Evolutionary conservation across 306 rosid genomes (phyloP).

Genomic region (Fragaria iinumae): DNA sequence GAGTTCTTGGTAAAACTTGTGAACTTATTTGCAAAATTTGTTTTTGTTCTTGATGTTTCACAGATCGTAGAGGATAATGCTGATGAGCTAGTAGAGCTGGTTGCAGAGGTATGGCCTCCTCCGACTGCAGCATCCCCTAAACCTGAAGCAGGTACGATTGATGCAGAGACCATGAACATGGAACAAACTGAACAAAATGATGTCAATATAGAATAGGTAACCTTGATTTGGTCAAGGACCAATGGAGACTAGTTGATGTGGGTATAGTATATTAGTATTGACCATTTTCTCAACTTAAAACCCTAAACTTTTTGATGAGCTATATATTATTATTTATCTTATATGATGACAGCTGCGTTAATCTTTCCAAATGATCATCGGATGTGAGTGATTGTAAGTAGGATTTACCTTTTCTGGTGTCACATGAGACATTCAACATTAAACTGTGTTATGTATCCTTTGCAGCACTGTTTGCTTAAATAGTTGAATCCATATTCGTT

Average conservation of each 20-base stretch:
- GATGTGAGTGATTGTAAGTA: background rate
- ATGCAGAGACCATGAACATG: slow-evolving; percentile 21
- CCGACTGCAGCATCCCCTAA: slow-evolving; percentile 4
- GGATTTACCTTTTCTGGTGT: background rate
- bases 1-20: background rate
- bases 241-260: slow-evolving; percentile 38
- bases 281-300: background rate
- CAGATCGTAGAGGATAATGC: slow-evolving; percentile 51
- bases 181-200: slow-evolving; percentile 17
- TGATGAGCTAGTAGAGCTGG: slow-evolving; percentile 47
- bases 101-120: slow-evolving; percentile 44
- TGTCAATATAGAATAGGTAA: slow-evolving; percentile 7
- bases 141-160: slow-evolving; percentile 3
- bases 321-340: background rate
- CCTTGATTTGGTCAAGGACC: slow-evolving; percentile 18
- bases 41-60: slow-evolving; percentile 12
- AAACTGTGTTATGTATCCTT: too few relatives aligned
- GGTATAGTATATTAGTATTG: background rate
- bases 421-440: too few relatives aligned
- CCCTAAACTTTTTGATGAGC: background rate
- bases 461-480: too few relatives aligned
- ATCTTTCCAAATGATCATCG: background rate
- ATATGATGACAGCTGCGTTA: background rate
- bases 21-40: background rate
- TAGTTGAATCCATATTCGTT: too few relatives aligned